Evolutionary conservation across 2,329 filamentous ascomycete genomes (phyloP).

Genomic region (Emmonsiellopsis sp.): DNA sequence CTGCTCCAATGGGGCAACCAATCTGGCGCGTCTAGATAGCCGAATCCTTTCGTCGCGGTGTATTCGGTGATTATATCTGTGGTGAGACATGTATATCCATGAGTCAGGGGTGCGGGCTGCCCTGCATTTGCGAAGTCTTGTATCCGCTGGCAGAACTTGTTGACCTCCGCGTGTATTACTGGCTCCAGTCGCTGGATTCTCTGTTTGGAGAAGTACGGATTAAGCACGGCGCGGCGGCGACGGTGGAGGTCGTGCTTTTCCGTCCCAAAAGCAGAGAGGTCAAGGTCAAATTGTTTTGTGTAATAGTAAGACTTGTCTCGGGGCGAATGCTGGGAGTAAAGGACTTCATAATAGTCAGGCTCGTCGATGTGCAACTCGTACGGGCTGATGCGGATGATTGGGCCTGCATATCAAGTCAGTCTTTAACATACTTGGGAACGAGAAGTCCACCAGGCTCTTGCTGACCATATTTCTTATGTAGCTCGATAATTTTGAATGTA

Average conservation of each 20-base stretch:
- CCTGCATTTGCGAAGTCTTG: constrained; percentile 23
- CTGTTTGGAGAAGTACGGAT: constrained; percentile 15
- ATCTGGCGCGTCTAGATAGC: constrained; percentile 23
- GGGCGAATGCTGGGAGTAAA: constrained; percentile 11
- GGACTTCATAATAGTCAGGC: constrained; percentile 9
- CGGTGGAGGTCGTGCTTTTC: constrained; percentile 16
- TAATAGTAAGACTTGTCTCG: constrained; percentile 15
- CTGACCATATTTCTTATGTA: constrained; percentile 23
- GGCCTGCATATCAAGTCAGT: constrained; percentile 4
- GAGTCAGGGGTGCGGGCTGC: background rate
- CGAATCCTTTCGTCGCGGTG: constrained; percentile 19
- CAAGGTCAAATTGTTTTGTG: constrained; percentile 10
- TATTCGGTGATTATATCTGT: constrained; percentile 41
- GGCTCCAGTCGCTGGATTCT: constrained; percentile 12
- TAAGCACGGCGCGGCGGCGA: constrained; percentile 15
- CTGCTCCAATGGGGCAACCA: constrained; percentile 22
- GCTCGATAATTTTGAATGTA: constrained; percentile 19
- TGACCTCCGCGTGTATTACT: constrained; percentile 10
- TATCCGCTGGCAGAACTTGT: constrained; percentile 11
- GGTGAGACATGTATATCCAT: constrained; percentile 25
- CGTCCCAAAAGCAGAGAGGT: constrained; percentile 20
- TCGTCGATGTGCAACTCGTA: constrained; percentile 11
- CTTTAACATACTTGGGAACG: constrained; percentile 1
- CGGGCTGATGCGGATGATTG: constrained; percentile 14
- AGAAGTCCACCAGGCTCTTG: constrained; percentile 20